Conservation (phyloP, 2,329 filamentous ascomycete genomes). For the Penicillium sp. region DNA sequence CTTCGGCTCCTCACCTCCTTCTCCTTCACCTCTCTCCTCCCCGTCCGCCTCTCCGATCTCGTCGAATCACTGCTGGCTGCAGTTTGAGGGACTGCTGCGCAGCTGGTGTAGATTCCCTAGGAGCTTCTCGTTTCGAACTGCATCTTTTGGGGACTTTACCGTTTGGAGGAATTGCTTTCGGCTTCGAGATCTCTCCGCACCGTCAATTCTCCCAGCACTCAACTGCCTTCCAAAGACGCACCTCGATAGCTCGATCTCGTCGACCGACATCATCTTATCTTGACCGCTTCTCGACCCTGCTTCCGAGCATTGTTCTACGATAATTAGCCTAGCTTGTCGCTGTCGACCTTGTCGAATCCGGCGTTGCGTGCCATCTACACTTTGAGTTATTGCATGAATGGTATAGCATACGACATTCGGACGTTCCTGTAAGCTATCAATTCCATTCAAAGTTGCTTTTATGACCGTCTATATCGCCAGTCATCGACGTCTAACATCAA, state of each 20-base stretch:
- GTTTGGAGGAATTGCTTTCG: constrained; percentile 6
- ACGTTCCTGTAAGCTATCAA: constrained; percentile 22
- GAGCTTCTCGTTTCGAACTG: constrained; percentile 17
- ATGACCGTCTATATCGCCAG: background rate
- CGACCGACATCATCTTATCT: constrained; percentile 13
- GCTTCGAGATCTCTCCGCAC: constrained; percentile 13
- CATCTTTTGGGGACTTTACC: constrained; percentile 6
- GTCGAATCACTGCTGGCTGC: constrained; percentile 35
- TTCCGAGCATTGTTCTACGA: constrained; percentile 17
- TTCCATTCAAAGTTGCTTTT: background rate
- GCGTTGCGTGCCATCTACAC: constrained; percentile 3
- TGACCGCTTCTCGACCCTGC: constrained; percentile 4
- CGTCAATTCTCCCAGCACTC: constrained; percentile 2
- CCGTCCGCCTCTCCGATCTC: constrained; percentile 21
- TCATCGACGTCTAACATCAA: constrained; percentile 15
- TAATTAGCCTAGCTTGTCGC: constrained; percentile 15
- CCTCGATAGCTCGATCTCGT: background rate
- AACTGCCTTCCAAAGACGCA: background rate
- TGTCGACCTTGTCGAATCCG: constrained; percentile 8
- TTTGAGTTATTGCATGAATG: constrained; percentile 26
- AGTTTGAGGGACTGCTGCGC: constrained; percentile 36
- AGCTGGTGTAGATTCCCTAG: constrained; percentile 31
- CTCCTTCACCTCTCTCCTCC: constrained; percentile 27
- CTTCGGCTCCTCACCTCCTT: constrained; percentile 25
- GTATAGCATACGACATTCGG: constrained; percentile 24